Evolutionary conservation across 2,329 filamentous ascomycete genomes (phyloP).

Genomic region (Waltergamsia citrina): DNA sequence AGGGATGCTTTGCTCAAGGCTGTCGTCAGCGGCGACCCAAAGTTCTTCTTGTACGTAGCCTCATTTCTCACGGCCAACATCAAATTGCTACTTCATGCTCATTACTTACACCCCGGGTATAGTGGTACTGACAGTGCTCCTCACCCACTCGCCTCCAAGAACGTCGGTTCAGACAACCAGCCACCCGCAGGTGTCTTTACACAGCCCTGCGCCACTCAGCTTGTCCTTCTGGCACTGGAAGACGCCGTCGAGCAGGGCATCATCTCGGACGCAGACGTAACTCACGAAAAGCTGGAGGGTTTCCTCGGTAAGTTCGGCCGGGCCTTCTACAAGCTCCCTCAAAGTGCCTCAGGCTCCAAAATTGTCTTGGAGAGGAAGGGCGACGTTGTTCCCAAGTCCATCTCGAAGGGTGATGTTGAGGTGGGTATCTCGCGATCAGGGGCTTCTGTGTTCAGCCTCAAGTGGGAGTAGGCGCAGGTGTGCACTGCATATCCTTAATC

Average conservation of each 20-base stretch:
- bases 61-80: too few species aligned
- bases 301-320: constrained; percentile 46
- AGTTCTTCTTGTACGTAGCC: constrained; percentile 68
- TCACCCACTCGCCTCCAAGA: constrained; percentile 53
- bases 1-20: constrained; percentile 63
- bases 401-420: constrained; percentile 28
- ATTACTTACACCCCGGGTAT: not conserved
- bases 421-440: constrained; percentile 33
- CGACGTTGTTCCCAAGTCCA: constrained; percentile 27
- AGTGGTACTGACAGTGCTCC: constrained; percentile 54
- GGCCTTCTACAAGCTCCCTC: constrained; percentile 38
- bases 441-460: constrained; percentile 29
- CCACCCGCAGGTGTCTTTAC: constrained; percentile 72
- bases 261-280: constrained; percentile 40
- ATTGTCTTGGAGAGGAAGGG: constrained; percentile 30
- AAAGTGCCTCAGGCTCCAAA: constrained; percentile 12
- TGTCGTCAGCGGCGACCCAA: constrained; percentile 45
- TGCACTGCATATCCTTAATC: too few species aligned
- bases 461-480: constrained; percentile 19
- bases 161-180: constrained; percentile 19
- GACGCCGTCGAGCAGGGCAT: constrained; percentile 47
- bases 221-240: constrained; percentile 53
- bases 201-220: constrained; percentile 59
- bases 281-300: constrained; percentile 40
- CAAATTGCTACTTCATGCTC: too few species aligned